Percentiles rank a stretch among this genome's conserved stretches.
Conservation (phyloP, 371 early-diverging fungal genomes). For the Rhizopus arrhizus region DNA sequence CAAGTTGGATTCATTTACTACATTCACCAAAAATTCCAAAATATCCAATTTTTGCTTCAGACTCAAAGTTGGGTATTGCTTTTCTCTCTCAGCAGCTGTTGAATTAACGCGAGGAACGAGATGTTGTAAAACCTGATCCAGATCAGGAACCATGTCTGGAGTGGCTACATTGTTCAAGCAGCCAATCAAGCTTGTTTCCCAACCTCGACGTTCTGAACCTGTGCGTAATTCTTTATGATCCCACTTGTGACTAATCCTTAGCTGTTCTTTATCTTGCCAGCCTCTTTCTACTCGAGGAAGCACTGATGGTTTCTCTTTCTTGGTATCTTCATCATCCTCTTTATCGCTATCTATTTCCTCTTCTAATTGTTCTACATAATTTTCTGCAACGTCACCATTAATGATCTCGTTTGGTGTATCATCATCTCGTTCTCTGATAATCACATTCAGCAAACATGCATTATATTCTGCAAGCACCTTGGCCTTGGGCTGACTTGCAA, state of each 20-base stretch:
- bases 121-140: constrained; percentile 44
- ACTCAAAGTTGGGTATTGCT: constrained; percentile 41
- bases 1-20: constrained; percentile 45
- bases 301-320: constrained; percentile 8
- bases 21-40: constrained; percentile 41
- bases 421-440: constrained; percentile 50
- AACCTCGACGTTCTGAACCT: constrained; percentile 42
- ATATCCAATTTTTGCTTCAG: constrained; percentile 46
- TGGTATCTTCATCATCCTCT: constrained; percentile 14
- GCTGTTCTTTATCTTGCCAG: constrained; percentile 43
- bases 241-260: constrained; percentile 41
- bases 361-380: constrained; percentile 32
- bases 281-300: constrained; percentile 35
- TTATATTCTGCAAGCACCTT: constrained; percentile 39
- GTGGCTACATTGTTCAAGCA: constrained; percentile 53
- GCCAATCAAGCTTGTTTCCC: constrained; percentile 50
- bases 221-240: constrained; percentile 41
- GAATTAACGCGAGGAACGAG: constrained; percentile 41
- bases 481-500: constrained; percentile 33
- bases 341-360: constrained; percentile 8
- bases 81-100: constrained; percentile 46
- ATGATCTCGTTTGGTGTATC: constrained; percentile 38
- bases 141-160: constrained; percentile 39
- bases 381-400: constrained; percentile 38
- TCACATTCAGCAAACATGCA: constrained; percentile 42